Base-by-base conservation (phyloP, 352 stramenopile genomes). In the Phytophthora sojae region DNA sequence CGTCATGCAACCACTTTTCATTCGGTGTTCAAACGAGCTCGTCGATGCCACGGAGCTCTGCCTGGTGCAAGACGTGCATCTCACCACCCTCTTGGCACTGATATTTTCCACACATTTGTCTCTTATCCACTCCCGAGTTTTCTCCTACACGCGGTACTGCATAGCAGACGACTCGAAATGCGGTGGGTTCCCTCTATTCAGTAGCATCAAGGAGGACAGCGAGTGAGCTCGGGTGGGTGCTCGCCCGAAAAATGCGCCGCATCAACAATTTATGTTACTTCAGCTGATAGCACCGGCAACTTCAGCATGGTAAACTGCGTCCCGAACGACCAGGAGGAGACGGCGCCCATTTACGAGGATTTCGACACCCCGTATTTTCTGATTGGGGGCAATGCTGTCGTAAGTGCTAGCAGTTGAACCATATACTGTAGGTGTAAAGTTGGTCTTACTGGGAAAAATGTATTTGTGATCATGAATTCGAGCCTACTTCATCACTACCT, bases 281-380 rank as follows among this genome's bases (percentile, higher is more conserved):
- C 9, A 11, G 35, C 4, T 11, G 35, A 15, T 42, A 42, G 32
- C 12, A 42, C 32, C 12, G 15, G 35, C 35, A 60, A 60, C 30
- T 60, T 32, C 53, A 50, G 53, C 30, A 49, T 17, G n/a, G 30
- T 60, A 15, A 17, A 60, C 7, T 60, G 53, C 53, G 29, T 44
- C 30, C 44, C 53, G 8, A 32, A 60, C 53, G 53, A 60, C 53
- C 53, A 60, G 30, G 15, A 60, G 19, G 26, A 59, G 19, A 60
- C 53, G 29, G 30, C 35, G 4, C 5, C 11, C 1, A 45, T 45
- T 5, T 60, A 60, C 53, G 26, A 37, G 25, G n/a, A 6, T 12
- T 30, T 47, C 5, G 19, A 23, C 53, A 32, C 53, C 17, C 29
- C 53, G 15, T 60, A 60, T 32, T 30, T 60, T 8, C 30, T 60